A percentile compares a stretch with the other conserved stretches of the same genome.
Conservation (phyloP, 2,329 filamentous ascomycete genomes). For the Paecilomyces fulvus region DNA sequence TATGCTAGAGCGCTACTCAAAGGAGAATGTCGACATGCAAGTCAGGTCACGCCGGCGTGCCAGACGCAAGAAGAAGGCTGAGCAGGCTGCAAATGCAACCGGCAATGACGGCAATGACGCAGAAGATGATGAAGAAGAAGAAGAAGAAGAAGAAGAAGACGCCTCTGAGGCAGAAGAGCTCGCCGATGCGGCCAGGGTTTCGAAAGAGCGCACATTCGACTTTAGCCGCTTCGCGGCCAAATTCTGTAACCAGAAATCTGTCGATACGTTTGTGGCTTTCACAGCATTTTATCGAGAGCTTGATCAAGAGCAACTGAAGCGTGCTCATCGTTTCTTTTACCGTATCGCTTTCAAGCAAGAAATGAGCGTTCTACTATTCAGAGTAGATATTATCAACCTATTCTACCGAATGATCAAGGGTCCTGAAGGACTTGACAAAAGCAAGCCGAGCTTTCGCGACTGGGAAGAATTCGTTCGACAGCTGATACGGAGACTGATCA, state of each 20-base stretch:
- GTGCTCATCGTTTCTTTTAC: slow-evolving; percentile 89
- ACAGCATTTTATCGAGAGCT: slow-evolving; percentile 74
- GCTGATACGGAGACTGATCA: slow-evolving; percentile 70
- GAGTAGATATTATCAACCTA: slow-evolving; percentile 81
- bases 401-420: slow-evolving; percentile 91
- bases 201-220: slow-evolving; percentile 85
- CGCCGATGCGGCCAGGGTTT: slow-evolving; percentile 58
- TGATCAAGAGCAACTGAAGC: slow-evolving; percentile 70
- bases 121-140: slow-evolving; percentile 50
- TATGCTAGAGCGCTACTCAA: slow-evolving; percentile 86
- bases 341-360: slow-evolving; percentile 92
- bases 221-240: slow-evolving; percentile 74
- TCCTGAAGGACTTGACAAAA: slow-evolving; percentile 62
- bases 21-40: slow-evolving; percentile 90
- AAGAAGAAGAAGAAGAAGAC: slow-evolving; percentile 49
- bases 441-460: slow-evolving; percentile 64
- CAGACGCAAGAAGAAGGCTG: slow-evolving; percentile 50
- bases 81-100: slow-evolving; percentile 14
- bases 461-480: slow-evolving; percentile 88
- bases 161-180: slow-evolving; percentile 67
- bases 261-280: slow-evolving; percentile 82
- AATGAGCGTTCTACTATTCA: slow-evolving; percentile 77
- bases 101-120: slow-evolving; percentile 39
- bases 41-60: slow-evolving; percentile 71
- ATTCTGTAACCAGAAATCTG: slow-evolving; percentile 74